Evolutionary conservation across 2,329 filamentous ascomycete species (phyloP).

Genomic region (Gnomoniopsis sp.): DNA sequence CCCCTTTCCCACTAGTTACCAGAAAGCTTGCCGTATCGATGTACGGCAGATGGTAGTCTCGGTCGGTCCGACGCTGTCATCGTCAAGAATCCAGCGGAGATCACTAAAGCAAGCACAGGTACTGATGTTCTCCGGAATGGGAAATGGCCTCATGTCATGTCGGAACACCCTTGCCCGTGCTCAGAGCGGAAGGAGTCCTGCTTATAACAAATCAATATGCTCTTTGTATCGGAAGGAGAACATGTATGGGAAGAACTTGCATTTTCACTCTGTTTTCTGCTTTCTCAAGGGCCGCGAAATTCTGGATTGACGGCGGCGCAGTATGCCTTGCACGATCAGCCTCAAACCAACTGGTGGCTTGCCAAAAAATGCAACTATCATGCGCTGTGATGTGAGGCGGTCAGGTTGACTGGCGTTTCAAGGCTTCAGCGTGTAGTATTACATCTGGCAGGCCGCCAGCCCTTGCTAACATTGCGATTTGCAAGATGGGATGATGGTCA

Average conservation of each 20-base stretch:
- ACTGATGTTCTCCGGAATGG: neutral
- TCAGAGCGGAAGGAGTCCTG: too few species aligned
- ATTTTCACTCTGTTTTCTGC: too few species aligned
- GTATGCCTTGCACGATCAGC: neutral
- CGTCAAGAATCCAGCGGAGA: neutral
- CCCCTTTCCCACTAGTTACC: neutral
- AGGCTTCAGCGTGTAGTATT: too few species aligned
- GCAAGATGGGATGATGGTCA: too few species aligned
- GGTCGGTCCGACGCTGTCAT: neutral
- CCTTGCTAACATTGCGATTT: too few species aligned
- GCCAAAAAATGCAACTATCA: neutral
- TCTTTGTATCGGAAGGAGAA: too few species aligned
- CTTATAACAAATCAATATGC: too few species aligned
- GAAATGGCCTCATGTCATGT: too few species aligned
- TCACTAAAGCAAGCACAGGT: neutral
- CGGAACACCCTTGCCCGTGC: too few species aligned
- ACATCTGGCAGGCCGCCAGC: too few species aligned
- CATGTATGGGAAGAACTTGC: too few species aligned
- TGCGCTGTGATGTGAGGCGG: neutral
- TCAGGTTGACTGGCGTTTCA: neutral
- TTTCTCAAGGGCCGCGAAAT: too few species aligned
- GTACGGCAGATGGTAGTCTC: neutral
- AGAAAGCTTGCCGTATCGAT: neutral
- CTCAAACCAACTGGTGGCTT: neutral
- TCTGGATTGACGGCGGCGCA: neutral